These are phyloP conservation scores for Hibiscus tridactylites DNA, from an alignment of 345 rosid genomes.

Conservation along the genomic window DNA sequence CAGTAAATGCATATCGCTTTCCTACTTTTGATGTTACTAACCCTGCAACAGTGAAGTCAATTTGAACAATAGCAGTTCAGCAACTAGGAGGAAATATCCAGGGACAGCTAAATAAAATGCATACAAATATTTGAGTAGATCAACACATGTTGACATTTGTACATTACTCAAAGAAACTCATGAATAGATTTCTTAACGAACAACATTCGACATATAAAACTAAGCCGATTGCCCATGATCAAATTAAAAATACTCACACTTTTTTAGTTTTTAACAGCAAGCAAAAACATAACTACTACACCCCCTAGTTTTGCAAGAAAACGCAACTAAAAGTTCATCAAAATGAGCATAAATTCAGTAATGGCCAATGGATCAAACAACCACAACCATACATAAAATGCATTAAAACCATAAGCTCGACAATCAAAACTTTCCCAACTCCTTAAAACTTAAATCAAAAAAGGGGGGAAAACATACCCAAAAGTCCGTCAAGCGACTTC, in stretches of 20 bases:
- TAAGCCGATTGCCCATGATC: background rate
- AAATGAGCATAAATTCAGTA: background rate
- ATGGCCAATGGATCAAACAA: background rate
- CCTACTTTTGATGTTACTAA: slow-evolving; percentile 93
- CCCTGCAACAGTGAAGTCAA: slow-evolving; percentile 38
- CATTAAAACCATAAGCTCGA: background rate
- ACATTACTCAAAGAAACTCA: background rate
- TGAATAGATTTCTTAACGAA: background rate
- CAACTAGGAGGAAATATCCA: background rate
- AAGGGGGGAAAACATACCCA: slow-evolving; percentile 37
- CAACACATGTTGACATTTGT: background rate
- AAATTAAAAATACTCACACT: background rate
- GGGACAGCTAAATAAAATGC: background rate
- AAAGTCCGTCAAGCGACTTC: slow-evolving; percentile 81
- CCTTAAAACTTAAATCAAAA: background rate
- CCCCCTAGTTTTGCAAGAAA: background rate
- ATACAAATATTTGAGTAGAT: background rate
- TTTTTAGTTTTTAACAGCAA: background rate
- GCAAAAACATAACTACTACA: background rate
- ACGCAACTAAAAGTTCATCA: background rate
- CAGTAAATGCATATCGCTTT: slow-evolving; percentile 78
- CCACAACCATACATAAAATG: background rate
- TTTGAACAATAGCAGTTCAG: background rate
- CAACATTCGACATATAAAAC: background rate
- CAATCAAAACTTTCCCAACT: background rate